A percentile compares a stretch with the other conserved stretches of the same genome.
Conservation (phyloP, 1,284 basidiomycete species). For the Rhodotorula mucilaginosa region DNA sequence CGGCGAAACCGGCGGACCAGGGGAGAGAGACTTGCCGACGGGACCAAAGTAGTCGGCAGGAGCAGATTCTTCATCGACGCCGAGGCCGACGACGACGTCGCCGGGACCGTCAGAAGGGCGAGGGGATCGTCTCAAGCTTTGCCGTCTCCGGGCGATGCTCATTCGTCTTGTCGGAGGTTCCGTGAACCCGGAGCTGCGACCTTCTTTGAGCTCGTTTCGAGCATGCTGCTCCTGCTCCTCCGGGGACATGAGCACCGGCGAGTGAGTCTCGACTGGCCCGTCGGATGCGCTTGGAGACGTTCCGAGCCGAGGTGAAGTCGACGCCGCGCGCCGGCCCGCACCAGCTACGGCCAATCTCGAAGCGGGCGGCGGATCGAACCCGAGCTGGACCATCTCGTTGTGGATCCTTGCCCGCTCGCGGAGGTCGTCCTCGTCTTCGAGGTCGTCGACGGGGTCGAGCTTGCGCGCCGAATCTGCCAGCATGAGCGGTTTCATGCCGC, state of each 20-base stretch:
- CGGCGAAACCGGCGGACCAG: neutral
- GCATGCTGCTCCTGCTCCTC: slow-evolving; percentile 10
- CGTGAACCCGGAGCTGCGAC: slow-evolving; percentile 33
- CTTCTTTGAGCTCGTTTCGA: slow-evolving; percentile 18
- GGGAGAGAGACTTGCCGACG: neutral
- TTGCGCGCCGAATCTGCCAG: slow-evolving; percentile 23
- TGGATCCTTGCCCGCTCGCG: slow-evolving; percentile 32
- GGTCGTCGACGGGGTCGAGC: slow-evolving; percentile 16
- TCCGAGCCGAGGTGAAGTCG: slow-evolving; percentile 1
- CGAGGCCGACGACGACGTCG: slow-evolving; percentile 5
- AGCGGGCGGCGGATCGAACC: slow-evolving; percentile 17
- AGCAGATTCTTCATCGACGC: slow-evolving; percentile 1
- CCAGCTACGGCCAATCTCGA: slow-evolving; percentile 12
- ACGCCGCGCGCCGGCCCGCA: neutral
- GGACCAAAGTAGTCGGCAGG: neutral
- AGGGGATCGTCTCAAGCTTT: neutral
- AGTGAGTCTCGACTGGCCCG: neutral
- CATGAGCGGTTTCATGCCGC: slow-evolving; percentile 34
- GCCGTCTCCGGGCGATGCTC: slow-evolving; percentile 8
- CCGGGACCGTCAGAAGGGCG: neutral
- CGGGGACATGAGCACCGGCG: neutral
- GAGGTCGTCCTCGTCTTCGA: slow-evolving; percentile 45
- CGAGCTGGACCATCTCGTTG: slow-evolving; percentile 29
- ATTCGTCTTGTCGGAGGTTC: slow-evolving; percentile 24
- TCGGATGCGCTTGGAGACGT: neutral